Conservation (phyloP, 768 basidiomycete species). For the Mrakia gelida region DNA sequence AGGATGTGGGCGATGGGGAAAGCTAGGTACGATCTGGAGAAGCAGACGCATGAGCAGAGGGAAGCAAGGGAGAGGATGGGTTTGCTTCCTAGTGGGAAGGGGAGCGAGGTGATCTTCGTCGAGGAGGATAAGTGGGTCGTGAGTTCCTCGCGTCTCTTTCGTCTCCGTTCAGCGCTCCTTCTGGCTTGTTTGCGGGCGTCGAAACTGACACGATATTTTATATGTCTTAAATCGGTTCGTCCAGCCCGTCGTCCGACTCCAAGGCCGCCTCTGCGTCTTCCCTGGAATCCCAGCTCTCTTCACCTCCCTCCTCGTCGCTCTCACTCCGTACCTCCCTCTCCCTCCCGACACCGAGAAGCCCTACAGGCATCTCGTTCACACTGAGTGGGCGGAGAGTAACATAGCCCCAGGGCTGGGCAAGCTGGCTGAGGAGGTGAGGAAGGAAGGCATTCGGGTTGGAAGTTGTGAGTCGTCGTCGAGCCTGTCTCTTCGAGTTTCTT, state of each 20-base stretch:
- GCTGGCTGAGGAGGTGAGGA: constrained; percentile 66
- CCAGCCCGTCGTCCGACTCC: constrained; percentile 73
- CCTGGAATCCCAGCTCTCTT: constrained; percentile 86
- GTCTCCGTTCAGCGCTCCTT: background rate
- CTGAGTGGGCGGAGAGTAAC: constrained; percentile 47
- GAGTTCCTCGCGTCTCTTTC: constrained; percentile 37
- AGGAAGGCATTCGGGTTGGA: constrained; percentile 74
- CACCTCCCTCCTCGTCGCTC: constrained; percentile 68
- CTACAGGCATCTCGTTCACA: constrained; percentile 75
- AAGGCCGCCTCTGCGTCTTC: constrained; percentile 73
- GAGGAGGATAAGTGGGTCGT: constrained; percentile 81
- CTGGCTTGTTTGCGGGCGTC: no score
- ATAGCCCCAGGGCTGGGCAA: constrained; percentile 79
- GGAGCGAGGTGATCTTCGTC: constrained; percentile 73
- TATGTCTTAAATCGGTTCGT: background rate
- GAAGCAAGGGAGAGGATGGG: constrained; percentile 83
- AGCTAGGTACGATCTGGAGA: constrained; percentile 55
- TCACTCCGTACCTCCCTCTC: constrained; percentile 70
- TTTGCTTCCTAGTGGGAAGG: constrained; percentile 63
- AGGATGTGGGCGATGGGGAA: constrained; percentile 40
- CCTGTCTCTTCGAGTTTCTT: no score
- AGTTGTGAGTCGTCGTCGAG: constrained; percentile 40
- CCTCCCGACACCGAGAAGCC: constrained; percentile 72
- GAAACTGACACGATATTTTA: no score
- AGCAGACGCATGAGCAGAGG: constrained; percentile 69